These are phyloP conservation scores for Cladophialophora exuberans DNA, from an alignment of 2,329 filamentous ascomycete genomes.

Conservation along the genomic window DNA sequence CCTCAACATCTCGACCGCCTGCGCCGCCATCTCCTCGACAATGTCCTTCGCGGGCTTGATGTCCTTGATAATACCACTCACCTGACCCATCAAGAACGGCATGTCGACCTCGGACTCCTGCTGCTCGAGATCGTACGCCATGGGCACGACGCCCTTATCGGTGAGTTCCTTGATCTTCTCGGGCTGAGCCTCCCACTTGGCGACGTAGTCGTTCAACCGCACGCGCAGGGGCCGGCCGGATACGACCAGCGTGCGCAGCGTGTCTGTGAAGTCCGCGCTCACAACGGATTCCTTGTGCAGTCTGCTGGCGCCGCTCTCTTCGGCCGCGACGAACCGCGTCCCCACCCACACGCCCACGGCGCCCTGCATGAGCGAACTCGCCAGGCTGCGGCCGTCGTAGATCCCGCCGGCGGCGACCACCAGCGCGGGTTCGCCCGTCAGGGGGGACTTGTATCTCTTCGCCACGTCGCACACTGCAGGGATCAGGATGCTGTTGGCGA, in stretches of 20 bases:
- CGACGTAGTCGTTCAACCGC: slow-evolving; percentile 81
- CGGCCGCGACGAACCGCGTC: slow-evolving; percentile 83
- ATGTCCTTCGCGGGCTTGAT: slow-evolving; percentile 83
- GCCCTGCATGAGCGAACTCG: slow-evolving; percentile 82
- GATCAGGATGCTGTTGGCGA: slow-evolving; percentile 83
- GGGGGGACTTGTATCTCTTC: slow-evolving; percentile 67
- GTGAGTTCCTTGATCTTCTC: slow-evolving; percentile 76
- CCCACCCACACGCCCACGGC: slow-evolving; percentile 92
- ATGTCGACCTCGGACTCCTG: slow-evolving; percentile 73
- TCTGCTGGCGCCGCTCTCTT: slow-evolving; percentile 78
- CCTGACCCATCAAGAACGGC: slow-evolving; percentile 92
- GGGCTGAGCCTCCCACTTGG: slow-evolving; percentile 76
- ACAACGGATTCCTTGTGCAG: slow-evolving; percentile 86
- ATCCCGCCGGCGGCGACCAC: slow-evolving; percentile 91
- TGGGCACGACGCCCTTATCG: slow-evolving; percentile 74
- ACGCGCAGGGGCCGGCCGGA: slow-evolving; percentile 80
- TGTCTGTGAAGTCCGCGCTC: slow-evolving; percentile 76
- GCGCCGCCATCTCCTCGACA: slow-evolving; percentile 84
- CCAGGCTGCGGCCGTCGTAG: slow-evolving; percentile 77
- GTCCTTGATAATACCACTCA: slow-evolving; percentile 74
- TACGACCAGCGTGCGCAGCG: slow-evolving; percentile 78
- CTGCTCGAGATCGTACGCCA: slow-evolving; percentile 76
- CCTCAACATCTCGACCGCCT: slow-evolving; percentile 71
- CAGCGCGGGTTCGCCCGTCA: slow-evolving; percentile 72
- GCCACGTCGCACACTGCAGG: slow-evolving; percentile 87